phyloP scores from a whole-genome alignment of 495 filamentous ascomycete genomes.

The Penicillium bialowiezense region DNA sequence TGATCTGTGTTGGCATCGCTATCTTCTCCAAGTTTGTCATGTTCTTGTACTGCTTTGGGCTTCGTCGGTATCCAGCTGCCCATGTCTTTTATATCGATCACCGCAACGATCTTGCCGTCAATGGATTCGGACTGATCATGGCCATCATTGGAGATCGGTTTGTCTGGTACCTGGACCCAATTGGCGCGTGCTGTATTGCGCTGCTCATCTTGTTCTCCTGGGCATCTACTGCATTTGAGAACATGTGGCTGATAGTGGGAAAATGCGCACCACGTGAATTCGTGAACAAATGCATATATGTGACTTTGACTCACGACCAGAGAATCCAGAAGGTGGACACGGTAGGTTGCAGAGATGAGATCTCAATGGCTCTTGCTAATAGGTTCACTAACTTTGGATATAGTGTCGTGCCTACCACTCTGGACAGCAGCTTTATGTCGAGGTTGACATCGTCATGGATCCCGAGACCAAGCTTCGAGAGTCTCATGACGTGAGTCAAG shows the following conservation, averaged over 20 bases:
- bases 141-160: slow-evolving; percentile 50
- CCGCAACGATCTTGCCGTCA: slow-evolving; percentile 55
- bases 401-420: slow-evolving; percentile 51
- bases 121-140: slow-evolving; percentile 53
- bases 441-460: slow-evolving; percentile 58
- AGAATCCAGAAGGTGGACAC: slow-evolving; percentile 54
- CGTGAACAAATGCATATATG: slow-evolving; percentile 55
- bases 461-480: slow-evolving; percentile 45
- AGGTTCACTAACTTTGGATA: not conserved
- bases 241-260: slow-evolving; percentile 55
- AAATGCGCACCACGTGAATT: slow-evolving; percentile 53
- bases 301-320: slow-evolving; percentile 52
- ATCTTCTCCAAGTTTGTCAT: slow-evolving; percentile 35
- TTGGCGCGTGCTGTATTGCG: slow-evolving; percentile 54
- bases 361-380: no score
- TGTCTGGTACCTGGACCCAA: slow-evolving; percentile 55
- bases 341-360: no score
- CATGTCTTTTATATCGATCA: slow-evolving; percentile 55
- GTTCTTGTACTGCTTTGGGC: slow-evolving; percentile 50
- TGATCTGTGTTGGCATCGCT: slow-evolving; percentile 50
- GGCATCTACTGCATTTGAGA: slow-evolving; percentile 53
- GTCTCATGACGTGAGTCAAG: slow-evolving; percentile 53
- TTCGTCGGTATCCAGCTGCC: slow-evolving; percentile 51
- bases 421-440: slow-evolving; percentile 54
- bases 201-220: slow-evolving; percentile 54